These are phyloP conservation scores for Pichia scutulata DNA, from an alignment of 805 yeast species.

Conservation along the genomic window DNA sequence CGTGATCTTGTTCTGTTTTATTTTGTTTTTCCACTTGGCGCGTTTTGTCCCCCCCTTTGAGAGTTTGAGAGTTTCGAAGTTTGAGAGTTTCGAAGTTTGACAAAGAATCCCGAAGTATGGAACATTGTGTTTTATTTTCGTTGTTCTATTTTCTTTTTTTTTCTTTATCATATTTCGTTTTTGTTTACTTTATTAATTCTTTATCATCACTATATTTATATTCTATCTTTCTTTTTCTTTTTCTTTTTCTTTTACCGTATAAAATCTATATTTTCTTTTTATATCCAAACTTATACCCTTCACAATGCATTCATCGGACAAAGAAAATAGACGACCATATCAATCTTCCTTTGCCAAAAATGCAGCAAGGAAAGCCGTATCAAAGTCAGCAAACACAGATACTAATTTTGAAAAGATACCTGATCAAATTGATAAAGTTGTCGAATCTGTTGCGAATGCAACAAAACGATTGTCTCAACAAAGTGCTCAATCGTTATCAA, in stretches of 20 bases:
- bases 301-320: neutral
- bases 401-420: neutral
- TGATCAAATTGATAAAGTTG: slow-evolving; percentile 35
- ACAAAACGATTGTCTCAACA: slow-evolving; percentile 32
- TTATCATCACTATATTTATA: too few species aligned
- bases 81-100: too few species aligned
- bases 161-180: too few species aligned
- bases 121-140: too few species aligned
- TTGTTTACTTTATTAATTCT: too few species aligned
- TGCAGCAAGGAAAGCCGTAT: slow-evolving; percentile 20
- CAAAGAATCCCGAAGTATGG: too few species aligned
- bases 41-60: neutral
- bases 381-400: slow-evolving; percentile 4
- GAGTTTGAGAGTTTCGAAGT: too few species aligned
- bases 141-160: too few species aligned
- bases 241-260: neutral
- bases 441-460: slow-evolving; percentile 31
- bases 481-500: slow-evolving; percentile 30
- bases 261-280: neutral
- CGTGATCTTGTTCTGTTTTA: too few species aligned
- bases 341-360: slow-evolving; percentile 20
- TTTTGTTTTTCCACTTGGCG: neutral
- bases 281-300: neutral
- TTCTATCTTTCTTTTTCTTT: neutral
- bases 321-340: slow-evolving; percentile 8